Conservation (phyloP, 805 yeast genomes). For the Tetrapisispora namnaoensis region DNA sequence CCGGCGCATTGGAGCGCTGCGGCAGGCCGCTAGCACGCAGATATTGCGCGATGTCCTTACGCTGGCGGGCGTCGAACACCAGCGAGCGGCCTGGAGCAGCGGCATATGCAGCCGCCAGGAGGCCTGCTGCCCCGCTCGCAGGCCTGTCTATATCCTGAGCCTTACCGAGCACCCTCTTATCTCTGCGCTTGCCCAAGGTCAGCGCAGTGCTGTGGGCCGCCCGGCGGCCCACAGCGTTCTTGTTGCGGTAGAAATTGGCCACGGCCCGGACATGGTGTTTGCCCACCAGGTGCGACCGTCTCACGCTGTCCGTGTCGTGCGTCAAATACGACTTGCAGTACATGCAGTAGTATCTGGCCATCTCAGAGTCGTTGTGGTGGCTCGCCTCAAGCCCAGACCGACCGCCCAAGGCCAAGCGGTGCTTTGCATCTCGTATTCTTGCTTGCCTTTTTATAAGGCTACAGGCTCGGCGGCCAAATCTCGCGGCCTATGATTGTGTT, state of each 20-base stretch:
- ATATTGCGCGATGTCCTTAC: slow-evolving; percentile 10
- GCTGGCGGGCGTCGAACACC: slow-evolving; percentile 9
- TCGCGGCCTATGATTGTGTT: too few species aligned
- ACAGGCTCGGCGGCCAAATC: too few species aligned
- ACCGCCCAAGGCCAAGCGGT: too few species aligned
- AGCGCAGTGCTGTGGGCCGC: neutral
- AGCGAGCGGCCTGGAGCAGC: slow-evolving; percentile 14
- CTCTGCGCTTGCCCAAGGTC: too few species aligned
- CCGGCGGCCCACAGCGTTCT: neutral
- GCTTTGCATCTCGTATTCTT: too few species aligned
- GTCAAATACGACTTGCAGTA: slow-evolving; percentile 77
- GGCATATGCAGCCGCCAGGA: slow-evolving; percentile 7
- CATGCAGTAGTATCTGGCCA: slow-evolving; percentile 75
- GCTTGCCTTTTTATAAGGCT: too few species aligned
- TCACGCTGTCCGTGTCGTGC: slow-evolving; percentile 79
- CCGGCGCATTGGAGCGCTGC: slow-evolving; percentile 6
- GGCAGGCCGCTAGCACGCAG: slow-evolving; percentile 8
- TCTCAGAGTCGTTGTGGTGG: too few species aligned
- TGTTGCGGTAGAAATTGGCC: slow-evolving; percentile 62
- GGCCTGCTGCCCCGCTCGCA: neutral
- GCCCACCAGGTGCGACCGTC: slow-evolving; percentile 72
- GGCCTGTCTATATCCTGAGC: neutral
- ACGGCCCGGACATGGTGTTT: slow-evolving; percentile 63
- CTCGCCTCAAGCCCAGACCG: too few species aligned
- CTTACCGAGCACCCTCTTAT: neutral